Evolutionary conservation across 805 yeast genomes (phyloP).

Genomic region (Scheffersomyces coipomensis): DNA sequence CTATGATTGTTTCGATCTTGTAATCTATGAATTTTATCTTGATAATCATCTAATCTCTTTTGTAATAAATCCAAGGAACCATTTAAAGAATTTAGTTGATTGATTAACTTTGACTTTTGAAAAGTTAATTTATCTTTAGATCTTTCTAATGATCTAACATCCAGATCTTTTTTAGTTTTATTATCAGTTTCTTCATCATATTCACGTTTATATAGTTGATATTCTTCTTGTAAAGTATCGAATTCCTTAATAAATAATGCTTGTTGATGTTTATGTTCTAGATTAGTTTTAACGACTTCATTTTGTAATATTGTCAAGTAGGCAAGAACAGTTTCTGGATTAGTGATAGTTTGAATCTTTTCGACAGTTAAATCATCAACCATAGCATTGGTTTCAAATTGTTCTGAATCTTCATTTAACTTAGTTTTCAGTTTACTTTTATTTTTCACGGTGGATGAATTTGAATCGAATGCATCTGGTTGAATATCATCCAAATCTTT

Average conservation of each 20-base stretch:
- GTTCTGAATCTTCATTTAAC: neutral
- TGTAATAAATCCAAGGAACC: constrained; percentile 16
- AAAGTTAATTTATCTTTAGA: constrained; percentile 31
- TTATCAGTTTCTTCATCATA: constrained; percentile 32
- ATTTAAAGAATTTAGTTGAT: constrained; percentile 19
- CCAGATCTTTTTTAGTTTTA: constrained; percentile 25
- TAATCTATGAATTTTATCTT: constrained; percentile 15
- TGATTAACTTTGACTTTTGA: constrained; percentile 26
- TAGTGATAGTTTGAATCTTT: constrained; percentile 15
- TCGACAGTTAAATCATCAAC: constrained; percentile 9
- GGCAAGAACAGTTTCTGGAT: constrained; percentile 17
- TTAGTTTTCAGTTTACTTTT: neutral
- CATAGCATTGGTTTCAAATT: neutral
- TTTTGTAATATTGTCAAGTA: constrained; percentile 24
- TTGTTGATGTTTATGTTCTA: constrained; percentile 18
- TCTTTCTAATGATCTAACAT: constrained; percentile 29
- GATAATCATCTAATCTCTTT: constrained; percentile 17
- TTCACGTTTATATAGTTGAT: constrained; percentile 33
- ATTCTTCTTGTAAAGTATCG: constrained; percentile 22
- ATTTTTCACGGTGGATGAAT: too few species aligned
- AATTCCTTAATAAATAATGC: constrained; percentile 10
- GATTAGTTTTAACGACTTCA: constrained; percentile 19
- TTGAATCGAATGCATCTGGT: neutral
- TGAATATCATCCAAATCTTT: neutral
- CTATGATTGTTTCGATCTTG: constrained; percentile 21